Conservation (phyloP, 1,284 basidiomycete species). For the Irpex lacteus region DNA sequence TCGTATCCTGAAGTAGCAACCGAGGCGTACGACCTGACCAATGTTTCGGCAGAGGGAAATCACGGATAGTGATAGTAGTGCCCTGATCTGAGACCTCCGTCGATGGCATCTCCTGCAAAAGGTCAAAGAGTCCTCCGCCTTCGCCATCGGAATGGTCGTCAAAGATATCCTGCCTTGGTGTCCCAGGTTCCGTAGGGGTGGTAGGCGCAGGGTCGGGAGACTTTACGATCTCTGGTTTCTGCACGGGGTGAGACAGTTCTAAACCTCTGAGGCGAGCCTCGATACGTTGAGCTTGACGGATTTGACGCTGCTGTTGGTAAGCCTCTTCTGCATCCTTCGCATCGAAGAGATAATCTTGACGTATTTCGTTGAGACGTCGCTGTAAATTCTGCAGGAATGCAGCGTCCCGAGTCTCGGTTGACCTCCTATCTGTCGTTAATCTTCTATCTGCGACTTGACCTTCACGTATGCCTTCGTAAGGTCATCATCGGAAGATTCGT, state of each 20-base stretch:
- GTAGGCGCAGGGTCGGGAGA: conserved; percentile 1
- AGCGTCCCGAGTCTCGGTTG: conserved; percentile 35
- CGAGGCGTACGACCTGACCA: conserved; percentile 78
- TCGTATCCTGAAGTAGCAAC: conserved; percentile 61
- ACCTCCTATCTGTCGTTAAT: conserved; percentile 30
- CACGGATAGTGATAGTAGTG: conserved; percentile 58
- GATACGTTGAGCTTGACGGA: conserved; percentile 48
- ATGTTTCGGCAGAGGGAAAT: conserved; percentile 81
- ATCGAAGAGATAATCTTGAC: conserved; percentile 76
- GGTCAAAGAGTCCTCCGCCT: conserved; percentile 69
- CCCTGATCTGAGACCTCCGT: conserved; percentile 52
- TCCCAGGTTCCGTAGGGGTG: not conserved
- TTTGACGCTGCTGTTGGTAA: conserved; percentile 56
- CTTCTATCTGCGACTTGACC: conserved; percentile 53
- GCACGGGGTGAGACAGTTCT: not conserved
- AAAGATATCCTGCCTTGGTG: conserved; percentile 14
- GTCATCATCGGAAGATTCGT: conserved; percentile 44
- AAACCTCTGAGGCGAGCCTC: conserved; percentile 52
- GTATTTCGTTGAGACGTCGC: conserved; percentile 51
- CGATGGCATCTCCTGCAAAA: conserved; percentile 71
- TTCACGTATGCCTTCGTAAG: conserved; percentile 63
- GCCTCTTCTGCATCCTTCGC: conserved; percentile 63
- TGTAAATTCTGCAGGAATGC: conserved; percentile 46
- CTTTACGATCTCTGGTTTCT: not conserved
- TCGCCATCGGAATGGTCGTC: conserved; percentile 51